phyloP scores from a whole-genome alignment of 2,329 filamentous ascomycete species.

The Cladosporium halotolerans region DNA sequence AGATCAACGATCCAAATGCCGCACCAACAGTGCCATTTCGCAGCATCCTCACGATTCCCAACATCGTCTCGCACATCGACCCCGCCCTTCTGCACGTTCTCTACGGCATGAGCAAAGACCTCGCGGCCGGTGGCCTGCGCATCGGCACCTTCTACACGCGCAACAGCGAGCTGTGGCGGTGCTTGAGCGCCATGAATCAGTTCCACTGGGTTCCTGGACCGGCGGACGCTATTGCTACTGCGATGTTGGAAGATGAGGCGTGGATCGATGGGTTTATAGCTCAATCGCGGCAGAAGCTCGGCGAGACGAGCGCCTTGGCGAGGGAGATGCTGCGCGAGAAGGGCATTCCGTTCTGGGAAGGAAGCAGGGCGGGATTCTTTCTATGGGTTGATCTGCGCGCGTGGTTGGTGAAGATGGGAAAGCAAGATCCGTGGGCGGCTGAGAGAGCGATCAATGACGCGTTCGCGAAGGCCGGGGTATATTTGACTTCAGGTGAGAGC shows the following conservation, averaged over 20 bases:
- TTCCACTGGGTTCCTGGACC: conserved; percentile 27
- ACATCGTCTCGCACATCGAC: conserved; percentile 6
- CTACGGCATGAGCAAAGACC: conserved; percentile 32
- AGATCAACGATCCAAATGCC: background rate
- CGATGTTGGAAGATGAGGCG: conserved; percentile 24
- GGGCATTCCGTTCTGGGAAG: conserved; percentile 34
- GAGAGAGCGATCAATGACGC: conserved; percentile 43
- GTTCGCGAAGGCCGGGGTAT: conserved; percentile 44
- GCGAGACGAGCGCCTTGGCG: conserved; percentile 16
- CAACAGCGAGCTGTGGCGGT: conserved; percentile 23
- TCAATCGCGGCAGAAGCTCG: conserved; percentile 14
- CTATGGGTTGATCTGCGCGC: conserved; percentile 40
- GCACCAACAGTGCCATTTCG: conserved; percentile 7
- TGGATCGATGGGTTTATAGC: conserved; percentile 8
- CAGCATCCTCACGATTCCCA: conserved; percentile 4
- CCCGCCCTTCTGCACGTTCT: conserved; percentile 24
- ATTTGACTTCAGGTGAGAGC: conserved; percentile 45
- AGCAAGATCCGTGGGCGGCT: conserved; percentile 27
- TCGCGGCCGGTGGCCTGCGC: conserved; percentile 30
- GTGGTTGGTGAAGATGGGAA: conserved; percentile 29
- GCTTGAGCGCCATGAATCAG: conserved; percentile 20
- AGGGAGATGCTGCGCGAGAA: conserved; percentile 20
- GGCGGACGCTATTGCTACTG: conserved; percentile 28
- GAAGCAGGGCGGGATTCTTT: conserved; percentile 42
- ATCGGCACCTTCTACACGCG: conserved; percentile 24